Evolutionary conservation across 495 filamentous ascomycete genomes (phyloP), one percentile per base, ranked within the genome.

Genomic region (Hyaloscypha finlandica): DNA sequence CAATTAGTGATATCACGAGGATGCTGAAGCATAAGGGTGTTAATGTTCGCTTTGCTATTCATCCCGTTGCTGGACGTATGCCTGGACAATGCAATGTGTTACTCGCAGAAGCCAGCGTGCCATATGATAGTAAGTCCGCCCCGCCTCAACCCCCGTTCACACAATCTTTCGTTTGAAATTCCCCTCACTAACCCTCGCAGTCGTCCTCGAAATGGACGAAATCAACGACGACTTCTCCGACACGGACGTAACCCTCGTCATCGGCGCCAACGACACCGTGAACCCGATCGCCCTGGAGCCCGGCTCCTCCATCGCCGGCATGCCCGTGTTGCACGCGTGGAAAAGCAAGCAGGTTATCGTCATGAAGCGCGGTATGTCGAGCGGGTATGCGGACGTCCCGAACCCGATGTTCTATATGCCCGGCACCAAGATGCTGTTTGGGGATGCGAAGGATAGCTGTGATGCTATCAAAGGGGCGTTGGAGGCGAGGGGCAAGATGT

Each of bases 391-490:
- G 39, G 91, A 94, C 75, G 90, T 94, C 5, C 89, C 88, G 9
- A 94, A 94, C 75, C 91, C 91, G 25, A 92, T 94, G 90, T 94
- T 94, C 77, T 93, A 86, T 75, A 92, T 91, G 89, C 89, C 89
- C 0, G 87, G 87, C 30, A 92, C 90, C 8, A 90, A 86, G 76
- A 94, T 93, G 91, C 76, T 94, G 22, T 94, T 94, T 75, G 91
- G 91, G 30, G 91, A 94, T 80, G 91, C 91, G 6, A 91, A 90
- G 79, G 82, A 85, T 59, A 89, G 87, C 53, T 93, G 91, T 68
- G 91, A 94, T 80, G 89, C 83, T 52, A 84, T 85, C 74, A 85
- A 85, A 76, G 68, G 77, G 32, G 81, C 81, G 30, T 75, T 84
- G 66, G 83, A 85, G 70, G 42, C 77, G 32, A 77, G 80, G 52